Conservation (phyloP, 2,329 filamentous ascomycete genomes). For the Cladosporium velox region DNA sequence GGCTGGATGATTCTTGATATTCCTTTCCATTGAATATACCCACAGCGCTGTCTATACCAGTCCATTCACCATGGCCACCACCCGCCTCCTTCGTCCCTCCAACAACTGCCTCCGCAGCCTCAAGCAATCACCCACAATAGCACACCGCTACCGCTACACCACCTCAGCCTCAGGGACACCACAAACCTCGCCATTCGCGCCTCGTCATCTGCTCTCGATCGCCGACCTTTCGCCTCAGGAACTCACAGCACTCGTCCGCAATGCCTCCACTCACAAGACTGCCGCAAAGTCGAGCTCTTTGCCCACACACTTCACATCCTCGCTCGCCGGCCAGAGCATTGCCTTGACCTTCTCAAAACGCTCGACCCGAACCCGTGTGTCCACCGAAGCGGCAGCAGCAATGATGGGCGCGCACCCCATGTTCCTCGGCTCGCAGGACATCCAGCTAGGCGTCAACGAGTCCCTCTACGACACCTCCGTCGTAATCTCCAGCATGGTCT, state of each 20-base stretch:
- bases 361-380: slow-evolving; percentile 89
- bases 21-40: neutral
- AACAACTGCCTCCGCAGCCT: slow-evolving; percentile 26
- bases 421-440: slow-evolving; percentile 95
- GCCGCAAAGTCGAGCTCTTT: slow-evolving; percentile 68
- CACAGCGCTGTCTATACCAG: neutral
- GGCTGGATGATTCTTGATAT: neutral
- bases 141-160: slow-evolving; percentile 30
- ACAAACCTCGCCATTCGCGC: slow-evolving; percentile 59
- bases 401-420: slow-evolving; percentile 89
- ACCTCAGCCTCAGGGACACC: slow-evolving; percentile 36
- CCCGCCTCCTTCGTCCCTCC: slow-evolving; percentile 29
- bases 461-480: slow-evolving; percentile 88
- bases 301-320: slow-evolving; percentile 60
- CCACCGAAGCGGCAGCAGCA: slow-evolving; percentile 87
- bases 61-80: slow-evolving; percentile 25
- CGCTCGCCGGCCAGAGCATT: slow-evolving; percentile 75
- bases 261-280: slow-evolving; percentile 75
- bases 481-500: slow-evolving; percentile 78
- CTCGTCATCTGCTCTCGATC: slow-evolving; percentile 90
- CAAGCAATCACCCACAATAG: slow-evolving; percentile 16
- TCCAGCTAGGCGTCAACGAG: slow-evolving; percentile 95
- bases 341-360: slow-evolving; percentile 98
- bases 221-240: slow-evolving; percentile 79
- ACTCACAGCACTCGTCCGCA: slow-evolving; percentile 77